A percentile compares a stretch with the other conserved stretches of the same genome.
phyloP scores from a whole-genome alignment of 345 rosid species.

The Heritiera fomes region DNA sequence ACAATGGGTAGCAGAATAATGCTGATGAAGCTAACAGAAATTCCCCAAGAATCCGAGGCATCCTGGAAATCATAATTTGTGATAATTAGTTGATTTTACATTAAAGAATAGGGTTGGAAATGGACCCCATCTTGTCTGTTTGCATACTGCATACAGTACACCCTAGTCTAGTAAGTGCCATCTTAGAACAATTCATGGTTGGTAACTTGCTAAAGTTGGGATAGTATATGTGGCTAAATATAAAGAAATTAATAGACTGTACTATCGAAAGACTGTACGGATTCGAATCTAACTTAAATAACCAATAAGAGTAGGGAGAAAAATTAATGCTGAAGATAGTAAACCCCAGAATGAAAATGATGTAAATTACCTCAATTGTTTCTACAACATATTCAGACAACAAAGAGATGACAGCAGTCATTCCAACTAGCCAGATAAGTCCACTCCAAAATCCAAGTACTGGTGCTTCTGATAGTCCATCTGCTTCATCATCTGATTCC shows the following conservation, averaged over 20 bases:
- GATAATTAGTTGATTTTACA: neutral
- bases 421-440: conserved; percentile 75
- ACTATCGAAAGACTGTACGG: no score
- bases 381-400: conserved; percentile 78
- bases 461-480: conserved; percentile 39
- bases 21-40: conserved; percentile 87
- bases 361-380: conserved; percentile 70
- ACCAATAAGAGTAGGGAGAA: neutral
- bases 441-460: conserved; percentile 90
- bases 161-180: neutral
- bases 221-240: neutral
- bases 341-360: neutral
- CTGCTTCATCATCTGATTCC: conserved; percentile 50
- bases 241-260: neutral
- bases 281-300: neutral
- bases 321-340: conserved; percentile 1
- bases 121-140: neutral
- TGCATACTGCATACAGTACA: neutral
- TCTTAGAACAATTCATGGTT: neutral
- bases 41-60: conserved; percentile 84
- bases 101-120: neutral
- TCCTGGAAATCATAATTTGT: conserved; percentile 37
- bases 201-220: neutral
- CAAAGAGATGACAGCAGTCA: conserved; percentile 72
- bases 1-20: conserved; percentile 86